Base-by-base conservation (phyloP, 139 green algal genomes). In the Ettlia oleoabundans region DNA sequence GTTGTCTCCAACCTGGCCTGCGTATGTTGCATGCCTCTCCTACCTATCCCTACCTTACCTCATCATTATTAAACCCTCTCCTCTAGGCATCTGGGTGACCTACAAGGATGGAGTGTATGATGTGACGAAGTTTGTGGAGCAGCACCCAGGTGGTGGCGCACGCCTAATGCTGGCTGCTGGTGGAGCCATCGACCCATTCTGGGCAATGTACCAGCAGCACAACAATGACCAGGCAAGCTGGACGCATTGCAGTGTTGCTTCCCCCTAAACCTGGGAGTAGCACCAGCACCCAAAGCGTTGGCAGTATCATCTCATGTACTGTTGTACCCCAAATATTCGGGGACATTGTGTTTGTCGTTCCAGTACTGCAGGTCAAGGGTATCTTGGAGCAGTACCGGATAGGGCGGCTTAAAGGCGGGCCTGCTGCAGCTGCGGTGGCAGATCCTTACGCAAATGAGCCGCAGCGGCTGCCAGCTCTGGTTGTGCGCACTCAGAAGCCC, bases 81-180 rank as follows among this genome's bases (percentile, higher is more conserved):
- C 47, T 10, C 13, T 55, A 70, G 65, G 94, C 38, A 90, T 98
- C 33, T 98, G 95, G 95, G 94, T 98, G 6, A 98, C 93, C 0
- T 96, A 93, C 86, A 88, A 93, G 72, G 92, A 94, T 51, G 92
- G 92, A 4, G 95, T 98, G 35, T 98, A 98, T 69, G 95, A 98
- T 81, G 89, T 98, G 33, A 96, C 81, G 40, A 68, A 89, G 15
- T 93, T 86, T 64, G 74, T 87, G 26, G 87, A 86, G 47, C 35
- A 68, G 52, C 91, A 95, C 74, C 92, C 92, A 19, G 92, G 92
- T 52, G 92, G 92, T 13, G 35, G 80, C 2, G 47, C 65, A 4
- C 94, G 93, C 68, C 92, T 98, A 83, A 94, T 96, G 90, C 82
- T 97, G 63, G 94, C 94, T 24, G 95, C 95, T 13, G 95, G 95